Base-by-base conservation (phyloP, 768 basidiomycete genomes). In the Mycena maculata region DNA sequence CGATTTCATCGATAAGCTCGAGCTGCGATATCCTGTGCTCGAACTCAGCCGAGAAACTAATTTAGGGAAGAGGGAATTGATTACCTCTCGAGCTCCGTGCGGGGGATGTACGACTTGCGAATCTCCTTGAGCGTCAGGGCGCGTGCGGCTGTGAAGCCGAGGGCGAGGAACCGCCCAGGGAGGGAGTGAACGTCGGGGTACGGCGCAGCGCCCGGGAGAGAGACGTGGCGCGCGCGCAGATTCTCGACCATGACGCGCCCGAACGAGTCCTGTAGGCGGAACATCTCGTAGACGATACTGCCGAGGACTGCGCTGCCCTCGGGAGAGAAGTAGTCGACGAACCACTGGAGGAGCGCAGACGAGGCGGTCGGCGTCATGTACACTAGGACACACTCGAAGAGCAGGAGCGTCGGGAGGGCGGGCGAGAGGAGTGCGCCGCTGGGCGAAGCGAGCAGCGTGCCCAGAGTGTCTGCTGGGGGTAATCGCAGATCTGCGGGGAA, bases 201-300 rank as follows among this genome's bases (percentile, higher is more conserved):
- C 2, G 67, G 67, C 25, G 16, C 61, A 13, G 61, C 67, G 33
- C 67, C 68, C 2, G 60, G 63, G n/a, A 62, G 55, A 23, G 68
- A 65, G 16, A 70, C 59, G 22, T 61, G 48, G 22, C 64, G 68
- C 4, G 64, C 60, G 60, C 58, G 88, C 53, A 98, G 83, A 77
- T 99, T 99, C 49, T 86, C 87, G 61, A 91, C 80, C 96, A 99
- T 98, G 23, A 99, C 93, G 31, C 85, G 85, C n/a, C 97, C 98
- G 79, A 99, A 99, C 0, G 88, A 73, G 74, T 98, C 97, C 22
- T 88, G 84, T 5, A 98, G 81, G 2, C 90, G 92, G 75, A 94
- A 96, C 93, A 98, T 98, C 76, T 98, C 97, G 74, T 99, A 98
- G 20, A 95, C 85, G 11, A 95, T 78, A 3, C 84, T 86, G 28